Conservation (phyloP, 2,329 filamentous ascomycete species). For the Exophiala alcalophila region DNA sequence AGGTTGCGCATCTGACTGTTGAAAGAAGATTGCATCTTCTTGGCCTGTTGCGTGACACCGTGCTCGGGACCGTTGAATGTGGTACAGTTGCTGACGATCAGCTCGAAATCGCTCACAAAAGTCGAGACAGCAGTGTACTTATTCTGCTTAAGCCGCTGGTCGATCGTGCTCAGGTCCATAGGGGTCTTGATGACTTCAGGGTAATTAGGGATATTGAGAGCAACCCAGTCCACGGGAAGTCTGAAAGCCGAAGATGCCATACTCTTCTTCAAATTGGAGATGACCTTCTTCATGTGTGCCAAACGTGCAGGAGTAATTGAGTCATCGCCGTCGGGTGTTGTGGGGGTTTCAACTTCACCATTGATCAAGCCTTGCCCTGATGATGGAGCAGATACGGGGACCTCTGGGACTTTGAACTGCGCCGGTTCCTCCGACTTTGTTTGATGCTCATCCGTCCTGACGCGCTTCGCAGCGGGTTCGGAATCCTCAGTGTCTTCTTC, state of each 20-base stretch:
- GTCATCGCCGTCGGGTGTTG: slow-evolving; percentile 27
- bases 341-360: slow-evolving; percentile 31
- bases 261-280: slow-evolving; percentile 68
- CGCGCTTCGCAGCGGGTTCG: slow-evolving; percentile 75
- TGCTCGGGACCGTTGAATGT: slow-evolving; percentile 81
- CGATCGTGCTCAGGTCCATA: slow-evolving; percentile 81
- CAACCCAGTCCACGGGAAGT: slow-evolving; percentile 71
- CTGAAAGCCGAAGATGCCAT: slow-evolving; percentile 74
- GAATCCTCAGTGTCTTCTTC: slow-evolving; percentile 64
- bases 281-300: slow-evolving; percentile 31
- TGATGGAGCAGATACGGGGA: slow-evolving; percentile 37
- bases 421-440: slow-evolving; percentile 35
- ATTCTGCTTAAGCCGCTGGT: slow-evolving; percentile 70
- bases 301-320: slow-evolving; percentile 25
- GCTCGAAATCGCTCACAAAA: slow-evolving; percentile 69
- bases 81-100: slow-evolving; percentile 75
- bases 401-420: slow-evolving; percentile 47
- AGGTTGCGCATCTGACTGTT: slow-evolving; percentile 60
- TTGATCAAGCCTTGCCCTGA: slow-evolving; percentile 26
- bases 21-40: slow-evolving; percentile 59
- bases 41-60: slow-evolving; percentile 65
- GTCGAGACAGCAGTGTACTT: slow-evolving; percentile 68
- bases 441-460: slow-evolving; percentile 64
- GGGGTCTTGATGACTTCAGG: slow-evolving; percentile 70
- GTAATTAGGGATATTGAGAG: slow-evolving; percentile 72